Evolutionary conservation across 1,284 basidiomycete genomes (phyloP), one percentile per base, ranked within the genome.

Genomic region (Bjerkandera adusta): DNA sequence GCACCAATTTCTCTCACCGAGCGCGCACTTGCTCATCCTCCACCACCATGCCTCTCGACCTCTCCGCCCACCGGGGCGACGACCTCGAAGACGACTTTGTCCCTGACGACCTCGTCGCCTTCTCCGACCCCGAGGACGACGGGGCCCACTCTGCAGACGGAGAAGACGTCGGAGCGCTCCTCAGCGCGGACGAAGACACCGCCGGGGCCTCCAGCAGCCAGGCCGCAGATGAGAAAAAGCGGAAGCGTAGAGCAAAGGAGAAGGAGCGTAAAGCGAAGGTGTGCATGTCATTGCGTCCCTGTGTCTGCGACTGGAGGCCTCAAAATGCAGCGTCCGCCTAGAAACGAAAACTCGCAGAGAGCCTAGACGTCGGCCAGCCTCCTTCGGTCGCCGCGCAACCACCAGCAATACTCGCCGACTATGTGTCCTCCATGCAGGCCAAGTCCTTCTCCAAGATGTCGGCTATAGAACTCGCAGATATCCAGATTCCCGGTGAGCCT

Each of bases 41-140:
- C n/a, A n/a, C n/a, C n/a, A n/a, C n/a, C n/a, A n/a, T n/a, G n/a
- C 22, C 21, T 33, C 22, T 24, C 10, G 30, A 25, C 41, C 41
- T 24, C 41, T 24, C 20, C 41, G 11, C 16, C 30, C 18, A 24
- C 41, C 29, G 15, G 45, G 85, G 84, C 35, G 90, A 92, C 70
- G 86, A 87, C 68, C 73, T 92, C 15, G 85, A 85, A 35, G 89
- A 92, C 59, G 86, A 91, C 57, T 89, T 87, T 60, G 70, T 86
- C 33, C 75, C 76, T 24, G 89, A 92, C 54, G 83, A 85, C 40
- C 68, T 79, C 18, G 76, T 88, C 1, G 81, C 78, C 1, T 63
- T 77, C 12, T 83, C 81, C 1, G 77, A 69, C 13, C 82, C 81
- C 2, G 77, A 69, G 18, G 79, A 77, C 13, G 82, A 79, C 32